Evolutionary conservation across 306 rosid genomes (phyloP).

Genomic region (Quercus robur): DNA sequence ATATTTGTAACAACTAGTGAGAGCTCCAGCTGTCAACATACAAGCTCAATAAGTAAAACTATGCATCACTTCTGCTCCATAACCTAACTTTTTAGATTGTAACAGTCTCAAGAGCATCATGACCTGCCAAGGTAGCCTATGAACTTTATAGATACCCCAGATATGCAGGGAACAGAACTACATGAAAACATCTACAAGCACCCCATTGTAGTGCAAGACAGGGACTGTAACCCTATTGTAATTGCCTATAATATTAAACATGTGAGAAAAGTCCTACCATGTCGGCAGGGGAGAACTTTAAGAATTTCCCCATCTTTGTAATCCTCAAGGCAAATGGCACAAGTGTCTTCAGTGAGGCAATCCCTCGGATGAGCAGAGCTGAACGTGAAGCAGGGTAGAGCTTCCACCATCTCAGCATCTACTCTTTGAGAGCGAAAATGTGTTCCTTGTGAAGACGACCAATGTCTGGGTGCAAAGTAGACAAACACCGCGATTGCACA

Average conservation of each 20-base stretch:
- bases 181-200: not conserved
- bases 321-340: constrained; percentile 47
- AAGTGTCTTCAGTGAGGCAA: constrained; percentile 29
- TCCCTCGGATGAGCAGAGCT: constrained; percentile 13
- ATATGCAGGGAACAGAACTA: not conserved
- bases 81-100: not conserved
- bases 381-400: constrained; percentile 29
- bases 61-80: not conserved
- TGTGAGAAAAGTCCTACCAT: constrained; percentile 16
- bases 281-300: constrained; percentile 40
- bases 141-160: not conserved
- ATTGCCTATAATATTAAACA: not conserved
- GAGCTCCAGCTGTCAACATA: not conserved
- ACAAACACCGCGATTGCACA: constrained; percentile 26
- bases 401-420: constrained; percentile 31
- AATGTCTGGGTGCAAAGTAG: constrained; percentile 24
- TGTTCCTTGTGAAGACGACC: constrained; percentile 19
- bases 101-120: not conserved
- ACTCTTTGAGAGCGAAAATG: constrained; percentile 19
- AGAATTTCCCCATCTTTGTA: constrained; percentile 40
- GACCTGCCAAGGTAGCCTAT: not conserved
- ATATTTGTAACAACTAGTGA: not conserved
- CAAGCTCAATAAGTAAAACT: not conserved
- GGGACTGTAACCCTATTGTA: not conserved
- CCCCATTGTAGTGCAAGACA: not conserved